Evolutionary conservation across 1,284 basidiomycete genomes (phyloP), one percentile per base, ranked within the genome.

Genomic region (Ceratobasidium theobromae): DNA sequence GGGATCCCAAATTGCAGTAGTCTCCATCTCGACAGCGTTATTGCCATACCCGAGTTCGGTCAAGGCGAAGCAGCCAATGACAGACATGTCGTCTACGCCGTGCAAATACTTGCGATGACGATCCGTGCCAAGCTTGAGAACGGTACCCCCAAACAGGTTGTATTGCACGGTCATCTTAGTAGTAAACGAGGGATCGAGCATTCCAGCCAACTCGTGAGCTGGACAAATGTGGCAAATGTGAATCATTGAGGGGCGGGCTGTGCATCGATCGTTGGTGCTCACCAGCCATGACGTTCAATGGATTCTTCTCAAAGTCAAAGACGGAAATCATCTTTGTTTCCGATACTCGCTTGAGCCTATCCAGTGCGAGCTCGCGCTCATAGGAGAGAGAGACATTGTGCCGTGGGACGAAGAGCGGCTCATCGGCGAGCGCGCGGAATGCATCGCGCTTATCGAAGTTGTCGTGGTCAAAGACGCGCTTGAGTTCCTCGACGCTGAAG

Each of bases 81-180:
- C 57, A 12, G 55, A 58, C 43, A 67, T 55, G 18, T 60, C 66
- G 32, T 67, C 55, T 3, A 67, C 54, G 30, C 55, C 57, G 16
- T 67, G 49, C 32, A 67, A 28, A 27, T 40, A 38, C 27, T 60
- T 57, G 4, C 66, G 43, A 35, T 67, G 66, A 5, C 66, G 45
- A 38, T 51, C 54, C 4, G 66, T 60, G 16, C 66, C 66, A 21
- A 67, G 57, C 57, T 67, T 67, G 23, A 67, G 18, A 18, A 67
- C 66, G n/a, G 66, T 60, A 53, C 66, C 65, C n/a, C 53, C 66
- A 21, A 67, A 67, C 16, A 62, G 28, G 28, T 62, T 67, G 57
- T 67, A 67, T 28, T 67, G 53, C 12, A 67, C 66, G 3, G 66
- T 62, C 66, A 62, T 62, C 51, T 67, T 67, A 4, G 57, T 67